phyloP scores from a whole-genome alignment of 345 rosid genomes.

The Hirschfeldia incana region DNA sequence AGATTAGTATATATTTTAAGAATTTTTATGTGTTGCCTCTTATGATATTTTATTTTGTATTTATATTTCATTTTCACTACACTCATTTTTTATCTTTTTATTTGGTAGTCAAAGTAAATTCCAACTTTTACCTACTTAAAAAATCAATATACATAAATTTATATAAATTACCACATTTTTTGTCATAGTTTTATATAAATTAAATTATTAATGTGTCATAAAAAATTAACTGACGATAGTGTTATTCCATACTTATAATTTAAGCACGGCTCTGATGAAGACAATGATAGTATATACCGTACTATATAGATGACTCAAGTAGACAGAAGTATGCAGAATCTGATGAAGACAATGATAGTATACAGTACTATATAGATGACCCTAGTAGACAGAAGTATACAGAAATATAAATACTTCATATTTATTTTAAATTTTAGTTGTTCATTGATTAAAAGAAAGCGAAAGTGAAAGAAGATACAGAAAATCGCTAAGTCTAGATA shows the following conservation, averaged over 20 bases:
- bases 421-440: background rate
- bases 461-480: slow-evolving; percentile 10
- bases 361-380: slow-evolving; percentile 12
- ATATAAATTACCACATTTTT: too few species aligned
- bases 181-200: too few species aligned
- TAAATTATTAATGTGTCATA: too few species aligned
- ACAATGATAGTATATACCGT: slow-evolving; percentile 8
- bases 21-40: too few species aligned
- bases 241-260: too few species aligned
- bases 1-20: too few species aligned
- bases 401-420: background rate
- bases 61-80: background rate
- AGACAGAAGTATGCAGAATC: slow-evolving; percentile 7
- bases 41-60: background rate
- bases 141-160: too few species aligned
- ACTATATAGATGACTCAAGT: slow-evolving; percentile 11
- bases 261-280: background rate
- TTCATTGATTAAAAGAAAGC: slow-evolving; percentile 24
- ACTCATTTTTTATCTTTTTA: background rate
- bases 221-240: background rate
- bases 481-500: slow-evolving; percentile 28
- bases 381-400: slow-evolving; percentile 14
- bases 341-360: background rate
- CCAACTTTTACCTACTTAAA: background rate
- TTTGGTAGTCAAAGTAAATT: background rate